Conservation (phyloP, 345 rosid species). For the Moricandia moricandioides region DNA sequence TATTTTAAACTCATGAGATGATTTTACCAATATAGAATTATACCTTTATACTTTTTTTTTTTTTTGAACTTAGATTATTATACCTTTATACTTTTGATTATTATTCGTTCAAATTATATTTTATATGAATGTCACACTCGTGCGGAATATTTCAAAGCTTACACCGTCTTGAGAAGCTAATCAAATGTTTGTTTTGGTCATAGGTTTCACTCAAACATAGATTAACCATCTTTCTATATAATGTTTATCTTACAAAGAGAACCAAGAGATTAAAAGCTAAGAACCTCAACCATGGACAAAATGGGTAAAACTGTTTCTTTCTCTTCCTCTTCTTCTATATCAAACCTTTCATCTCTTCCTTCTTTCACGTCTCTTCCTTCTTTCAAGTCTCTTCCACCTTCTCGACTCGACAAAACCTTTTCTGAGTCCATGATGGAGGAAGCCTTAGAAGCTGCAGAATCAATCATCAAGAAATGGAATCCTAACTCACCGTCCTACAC, state of each 20-base stretch:
- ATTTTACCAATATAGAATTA: background rate
- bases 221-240: background rate
- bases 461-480: conserved; percentile 64
- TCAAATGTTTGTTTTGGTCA: background rate
- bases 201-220: background rate
- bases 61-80: no score
- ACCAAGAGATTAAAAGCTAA: background rate
- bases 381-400: conserved; percentile 15
- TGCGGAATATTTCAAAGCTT: background rate
- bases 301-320: background rate
- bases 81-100: background rate
- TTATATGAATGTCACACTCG: background rate
- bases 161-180: background rate
- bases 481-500: conserved; percentile 37
- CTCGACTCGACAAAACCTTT: conserved; percentile 17
- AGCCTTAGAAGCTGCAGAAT: conserved; percentile 44
- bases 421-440: conserved; percentile 54
- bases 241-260: background rate
- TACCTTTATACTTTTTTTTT: background rate
- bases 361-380: conserved; percentile 22
- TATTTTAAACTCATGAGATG: no score
- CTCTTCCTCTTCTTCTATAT: background rate
- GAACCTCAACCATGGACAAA: background rate
- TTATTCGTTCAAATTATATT: background rate
- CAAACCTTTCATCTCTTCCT: conserved; percentile 18